A percentile compares a stretch with the other conserved stretches of the same genome.
These are phyloP conservation scores for Blastobotrys chiropterorum DNA, from an alignment of 805 yeast species.

Conservation along the genomic window DNA sequence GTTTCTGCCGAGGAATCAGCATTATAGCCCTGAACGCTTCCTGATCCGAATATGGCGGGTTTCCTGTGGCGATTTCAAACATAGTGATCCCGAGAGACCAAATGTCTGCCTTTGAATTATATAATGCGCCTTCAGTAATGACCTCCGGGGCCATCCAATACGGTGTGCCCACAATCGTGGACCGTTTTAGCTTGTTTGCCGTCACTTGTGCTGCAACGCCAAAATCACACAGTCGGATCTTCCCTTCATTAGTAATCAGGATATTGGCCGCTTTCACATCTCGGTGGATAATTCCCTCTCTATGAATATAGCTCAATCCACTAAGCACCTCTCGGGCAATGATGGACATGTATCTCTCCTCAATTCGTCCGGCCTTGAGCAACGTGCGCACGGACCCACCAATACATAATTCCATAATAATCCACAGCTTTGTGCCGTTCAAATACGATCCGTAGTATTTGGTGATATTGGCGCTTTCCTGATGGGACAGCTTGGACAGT, in stretches of 20 bases:
- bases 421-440: conserved; percentile 90
- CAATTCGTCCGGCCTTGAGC: conserved; percentile 78
- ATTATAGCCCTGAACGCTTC: conserved; percentile 95
- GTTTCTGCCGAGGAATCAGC: conserved; percentile 84
- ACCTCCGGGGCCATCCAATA: conserved; percentile 56
- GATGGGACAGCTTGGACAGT: conserved; percentile 66
- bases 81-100: conserved; percentile 97
- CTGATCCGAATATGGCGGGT: conserved; percentile 94
- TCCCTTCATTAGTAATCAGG: conserved; percentile 80
- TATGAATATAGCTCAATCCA: conserved; percentile 78
- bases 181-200: conserved; percentile 66
- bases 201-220: conserved; percentile 96
- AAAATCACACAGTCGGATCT: conserved; percentile 89
- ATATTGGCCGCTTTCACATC: conserved; percentile 97
- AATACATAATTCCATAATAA: conserved; percentile 94
- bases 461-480: conserved; percentile 77
- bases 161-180: conserved; percentile 76
- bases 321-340: conserved; percentile 73
- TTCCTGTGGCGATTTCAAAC: conserved; percentile 92
- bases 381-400: conserved; percentile 92
- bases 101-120: conserved; percentile 78
- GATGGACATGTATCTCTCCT: conserved; percentile 78
- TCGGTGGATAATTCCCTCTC: conserved; percentile 87
- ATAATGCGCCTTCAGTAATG: conserved; percentile 37
- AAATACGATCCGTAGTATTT: conserved; percentile 86